Percentiles rank a stretch among this genome's conserved stretches.
Conservation (phyloP, 768 basidiomycete genomes). For the Suillus luteus region DNA sequence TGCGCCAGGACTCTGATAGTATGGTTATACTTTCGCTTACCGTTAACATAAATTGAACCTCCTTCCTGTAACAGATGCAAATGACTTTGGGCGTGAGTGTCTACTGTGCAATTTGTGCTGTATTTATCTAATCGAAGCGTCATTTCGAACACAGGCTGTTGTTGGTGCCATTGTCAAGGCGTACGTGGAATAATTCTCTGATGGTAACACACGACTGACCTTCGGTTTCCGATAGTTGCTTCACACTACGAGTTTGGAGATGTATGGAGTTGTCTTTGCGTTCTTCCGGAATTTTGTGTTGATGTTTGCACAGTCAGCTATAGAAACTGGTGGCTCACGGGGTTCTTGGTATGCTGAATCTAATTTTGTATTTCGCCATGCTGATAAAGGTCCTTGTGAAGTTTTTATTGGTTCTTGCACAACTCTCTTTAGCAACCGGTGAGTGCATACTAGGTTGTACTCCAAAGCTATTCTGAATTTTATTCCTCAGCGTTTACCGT, state of each 20-base stretch:
- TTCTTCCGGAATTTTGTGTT: neutral
- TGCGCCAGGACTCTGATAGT: constrained; percentile 51
- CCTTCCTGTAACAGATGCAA: constrained; percentile 40
- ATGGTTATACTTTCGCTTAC: constrained; percentile 25
- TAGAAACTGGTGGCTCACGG: constrained; percentile 48
- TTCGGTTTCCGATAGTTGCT: constrained; percentile 40
- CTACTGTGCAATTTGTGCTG: constrained; percentile 2
- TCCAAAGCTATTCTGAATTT: constrained; percentile 3
- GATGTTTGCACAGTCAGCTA: constrained; percentile 50
- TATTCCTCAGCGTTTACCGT: constrained; percentile 43
- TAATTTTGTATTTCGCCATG: neutral
- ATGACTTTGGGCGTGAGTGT: constrained; percentile 38
- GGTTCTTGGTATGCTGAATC: constrained; percentile 41
- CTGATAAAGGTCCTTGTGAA: constrained; percentile 24
- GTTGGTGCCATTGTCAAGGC: constrained; percentile 57
- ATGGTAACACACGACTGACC: neutral
- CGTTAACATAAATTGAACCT: constrained; percentile 11
- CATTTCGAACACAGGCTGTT: constrained; percentile 40
- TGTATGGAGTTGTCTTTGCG: constrained; percentile 41
- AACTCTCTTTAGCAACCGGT: constrained; percentile 50
- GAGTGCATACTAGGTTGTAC: constrained; percentile 15
- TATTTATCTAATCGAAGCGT: neutral
- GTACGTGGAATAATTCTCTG: constrained; percentile 35
- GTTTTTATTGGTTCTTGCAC: constrained; percentile 49
- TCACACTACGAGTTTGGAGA: constrained; percentile 63